Evolutionary conservation across 2,329 filamentous ascomycete species (phyloP).

Genomic region (Aaosphaeria pasadenensis): DNA sequence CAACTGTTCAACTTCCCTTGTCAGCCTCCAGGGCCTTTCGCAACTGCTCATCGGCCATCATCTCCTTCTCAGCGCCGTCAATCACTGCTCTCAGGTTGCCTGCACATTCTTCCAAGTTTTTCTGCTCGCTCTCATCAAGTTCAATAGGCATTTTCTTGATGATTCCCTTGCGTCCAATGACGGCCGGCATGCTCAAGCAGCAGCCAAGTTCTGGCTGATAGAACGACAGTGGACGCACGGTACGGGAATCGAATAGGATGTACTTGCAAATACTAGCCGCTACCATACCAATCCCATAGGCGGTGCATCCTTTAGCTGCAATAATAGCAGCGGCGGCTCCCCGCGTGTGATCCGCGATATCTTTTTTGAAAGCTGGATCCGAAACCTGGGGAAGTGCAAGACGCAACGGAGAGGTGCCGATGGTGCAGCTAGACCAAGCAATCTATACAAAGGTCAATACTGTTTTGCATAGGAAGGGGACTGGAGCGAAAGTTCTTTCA

Average conservation of each 20-base stretch:
- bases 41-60: slow-evolving; percentile 23
- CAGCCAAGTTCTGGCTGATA: slow-evolving; percentile 48
- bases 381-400: slow-evolving; percentile 27
- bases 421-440: slow-evolving; percentile 46
- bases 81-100: slow-evolving; percentile 34
- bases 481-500: too few relatives aligned
- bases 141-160: slow-evolving; percentile 37
- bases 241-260: slow-evolving; percentile 48
- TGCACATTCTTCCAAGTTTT: slow-evolving; percentile 33
- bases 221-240: slow-evolving; percentile 49
- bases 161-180: slow-evolving; percentile 49
- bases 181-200: slow-evolving; percentile 50
- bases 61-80: slow-evolving; percentile 36
- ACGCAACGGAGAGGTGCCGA: slow-evolving; percentile 42
- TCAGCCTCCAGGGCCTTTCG: slow-evolving; percentile 20
- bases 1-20: not conserved
- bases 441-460: slow-evolving; percentile 15
- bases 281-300: slow-evolving; percentile 51
- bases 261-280: slow-evolving; percentile 50
- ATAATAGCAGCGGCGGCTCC: slow-evolving; percentile 49
- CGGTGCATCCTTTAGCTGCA: slow-evolving; percentile 49
- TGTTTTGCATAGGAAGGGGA: not conserved
- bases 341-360: slow-evolving; percentile 45
- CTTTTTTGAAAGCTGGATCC: slow-evolving; percentile 21
- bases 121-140: slow-evolving; percentile 32